Evolutionary conservation across 1,284 basidiomycete genomes (phyloP), one percentile per base, ranked within the genome.

Genomic region (Boletus semigastroideus): DNA sequence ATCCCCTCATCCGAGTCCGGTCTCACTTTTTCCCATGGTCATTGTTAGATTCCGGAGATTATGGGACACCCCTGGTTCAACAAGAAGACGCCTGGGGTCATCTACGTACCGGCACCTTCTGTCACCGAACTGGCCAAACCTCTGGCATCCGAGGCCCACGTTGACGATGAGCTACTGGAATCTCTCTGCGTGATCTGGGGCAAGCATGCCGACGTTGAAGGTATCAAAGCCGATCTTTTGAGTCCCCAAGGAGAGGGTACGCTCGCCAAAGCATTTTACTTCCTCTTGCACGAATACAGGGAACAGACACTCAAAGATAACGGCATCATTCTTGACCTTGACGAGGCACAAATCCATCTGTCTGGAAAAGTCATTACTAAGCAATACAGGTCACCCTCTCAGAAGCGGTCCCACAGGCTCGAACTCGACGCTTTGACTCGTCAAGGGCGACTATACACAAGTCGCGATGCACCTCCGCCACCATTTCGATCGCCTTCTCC

Each of bases 261-360:
- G 5, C 86, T 93, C 66, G 91, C 93, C 27, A 98, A 98, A 70
- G 92, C 92, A 0, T 94, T 97, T 70, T 97, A 96, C 66, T 94
- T 92, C 68, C 77, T 97, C 42, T 78, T 97, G 20, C 77, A 83
- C 50, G 83, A 84, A 67, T 93, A 95, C 70, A 82, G 90, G 48
- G 88, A 90, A 62, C 82, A 83, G 55, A 82, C 84, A 19, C 69
- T 86, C 65, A 78, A 86, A 71, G 79, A 88, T 70, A 82, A 82
- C 66, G 77, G 77, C 5, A 76, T 76, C 34, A 68, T 79, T 49
- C 71, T 75, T 60, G 74, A 77, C 57, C 60, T 69, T 20, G 72
- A 73, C 42, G 67, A 70, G 50, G 60, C 41, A 30, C 56, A 48
- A 17, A 38, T 62, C 55, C 58, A 48, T 44, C 55, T 64, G 8